phyloP scores from a whole-genome alignment of 2,329 filamentous ascomycete species.

The Hypoxylon sp. region DNA sequence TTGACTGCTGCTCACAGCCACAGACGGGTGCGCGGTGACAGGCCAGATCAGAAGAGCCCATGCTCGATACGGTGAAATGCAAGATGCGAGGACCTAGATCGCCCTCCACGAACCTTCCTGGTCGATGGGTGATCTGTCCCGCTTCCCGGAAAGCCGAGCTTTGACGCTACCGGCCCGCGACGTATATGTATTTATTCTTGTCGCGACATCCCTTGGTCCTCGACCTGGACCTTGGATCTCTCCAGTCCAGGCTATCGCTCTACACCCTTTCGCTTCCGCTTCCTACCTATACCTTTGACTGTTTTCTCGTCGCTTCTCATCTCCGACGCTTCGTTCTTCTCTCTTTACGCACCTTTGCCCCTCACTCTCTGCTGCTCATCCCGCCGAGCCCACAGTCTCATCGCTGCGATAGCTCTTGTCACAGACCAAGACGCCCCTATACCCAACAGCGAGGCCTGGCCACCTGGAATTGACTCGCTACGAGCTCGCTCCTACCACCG shows the following conservation, averaged over 20 bases:
- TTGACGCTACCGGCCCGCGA: slow-evolving; percentile 16
- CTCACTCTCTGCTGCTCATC: too few species aligned
- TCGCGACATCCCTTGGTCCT: slow-evolving; percentile 8
- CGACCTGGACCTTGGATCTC: neutral
- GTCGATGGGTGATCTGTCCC: slow-evolving; percentile 20
- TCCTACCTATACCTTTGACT: too few species aligned
- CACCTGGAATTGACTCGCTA: neutral
- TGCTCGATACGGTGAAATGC: neutral
- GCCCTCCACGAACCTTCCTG: slow-evolving; percentile 19
- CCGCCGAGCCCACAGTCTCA: too few species aligned
- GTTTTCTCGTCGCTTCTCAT: neutral
- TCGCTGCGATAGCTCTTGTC: neutral
- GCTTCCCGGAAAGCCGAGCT: slow-evolving; percentile 32
- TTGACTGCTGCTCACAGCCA: too few species aligned
- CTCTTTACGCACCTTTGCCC: neutral
- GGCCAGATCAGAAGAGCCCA: neutral
- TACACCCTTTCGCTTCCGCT: slow-evolving; percentile 5
- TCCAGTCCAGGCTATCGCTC: slow-evolving; percentile 7
- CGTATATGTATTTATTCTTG: slow-evolving; percentile 28
- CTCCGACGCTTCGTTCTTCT: neutral
- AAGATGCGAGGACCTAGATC: slow-evolving; percentile 25
- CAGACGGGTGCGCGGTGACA: too few species aligned
- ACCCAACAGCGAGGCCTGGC: neutral
- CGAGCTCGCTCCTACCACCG: slow-evolving; percentile 1
- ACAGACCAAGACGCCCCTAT: neutral